A percentile compares a stretch with the other conserved stretches of the same genome.
These are phyloP conservation scores for Hypoxylon sp. DNA, from an alignment of 2,329 filamentous ascomycete genomes.

Conservation along the genomic window DNA sequence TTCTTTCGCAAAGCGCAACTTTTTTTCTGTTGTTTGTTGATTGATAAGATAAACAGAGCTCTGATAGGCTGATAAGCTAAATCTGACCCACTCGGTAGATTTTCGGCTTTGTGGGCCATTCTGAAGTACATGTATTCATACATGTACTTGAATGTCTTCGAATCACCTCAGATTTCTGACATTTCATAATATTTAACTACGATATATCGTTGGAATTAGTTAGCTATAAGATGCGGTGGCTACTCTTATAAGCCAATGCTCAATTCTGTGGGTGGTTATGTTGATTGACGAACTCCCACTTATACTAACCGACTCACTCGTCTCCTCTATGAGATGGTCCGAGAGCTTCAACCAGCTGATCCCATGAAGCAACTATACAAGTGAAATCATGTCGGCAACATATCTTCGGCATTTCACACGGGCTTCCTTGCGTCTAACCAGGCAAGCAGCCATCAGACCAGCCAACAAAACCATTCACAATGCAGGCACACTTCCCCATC, in stretches of 20 bases:
- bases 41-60: constrained; percentile 46
- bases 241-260: neutral
- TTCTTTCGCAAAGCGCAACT: constrained; percentile 15
- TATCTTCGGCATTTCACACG: constrained; percentile 26
- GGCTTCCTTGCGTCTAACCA: constrained; percentile 8
- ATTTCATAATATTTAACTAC: neutral
- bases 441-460: neutral
- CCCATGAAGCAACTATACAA: neutral
- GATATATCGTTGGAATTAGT: neutral
- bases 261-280: neutral
- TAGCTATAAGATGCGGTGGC: neutral
- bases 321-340: constrained; percentile 8
- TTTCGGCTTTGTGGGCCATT: constrained; percentile 10
- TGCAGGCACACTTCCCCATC: neutral
- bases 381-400: constrained; percentile 18
- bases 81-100: constrained; percentile 18
- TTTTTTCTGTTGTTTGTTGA: constrained; percentile 44
- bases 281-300: constrained; percentile 4
- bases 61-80: constrained; percentile 33
- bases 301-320: neutral
- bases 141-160: neutral
- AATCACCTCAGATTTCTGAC: neutral
- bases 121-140: neutral
- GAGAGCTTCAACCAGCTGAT: neutral
- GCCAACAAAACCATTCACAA: constrained; percentile 15